These are phyloP conservation scores for Hyphopichia wangnamkhiaoensis DNA, from an alignment of 1,139 yeast species.

Conservation along the genomic window DNA sequence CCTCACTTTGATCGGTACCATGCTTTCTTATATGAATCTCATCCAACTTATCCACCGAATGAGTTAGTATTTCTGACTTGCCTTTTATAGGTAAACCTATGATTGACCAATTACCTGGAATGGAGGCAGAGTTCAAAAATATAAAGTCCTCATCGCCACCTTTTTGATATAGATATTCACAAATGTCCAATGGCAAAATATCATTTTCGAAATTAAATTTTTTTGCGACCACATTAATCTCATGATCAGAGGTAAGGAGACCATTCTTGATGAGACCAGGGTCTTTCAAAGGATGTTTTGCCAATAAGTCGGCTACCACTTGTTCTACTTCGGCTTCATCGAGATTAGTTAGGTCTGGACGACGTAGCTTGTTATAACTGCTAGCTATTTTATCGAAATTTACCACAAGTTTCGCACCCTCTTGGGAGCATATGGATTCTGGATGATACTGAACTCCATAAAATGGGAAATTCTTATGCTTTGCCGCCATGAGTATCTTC, in stretches of 20 bases:
- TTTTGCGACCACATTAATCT: constrained; percentile 6
- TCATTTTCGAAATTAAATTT: constrained; percentile 15
- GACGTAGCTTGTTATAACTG: constrained; percentile 27
- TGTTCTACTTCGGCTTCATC: background rate
- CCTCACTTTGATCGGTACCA: constrained; percentile 10
- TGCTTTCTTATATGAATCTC: constrained; percentile 20
- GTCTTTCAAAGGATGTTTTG: background rate
- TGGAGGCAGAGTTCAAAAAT: constrained; percentile 70
- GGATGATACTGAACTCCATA: constrained; percentile 98
- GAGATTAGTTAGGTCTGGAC: constrained; percentile 9
- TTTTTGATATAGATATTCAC: constrained; percentile 39
- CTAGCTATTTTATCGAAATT: constrained; percentile 65
- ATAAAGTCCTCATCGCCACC: constrained; percentile 41
- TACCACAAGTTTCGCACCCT: constrained; percentile 57
- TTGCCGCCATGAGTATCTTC: constrained; percentile 76
- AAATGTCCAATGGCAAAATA: constrained; percentile 43
- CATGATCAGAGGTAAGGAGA: constrained; percentile 1
- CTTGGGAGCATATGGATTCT: constrained; percentile 82
- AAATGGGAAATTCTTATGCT: constrained; percentile 62
- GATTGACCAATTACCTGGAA: constrained; percentile 87
- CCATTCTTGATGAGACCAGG: background rate
- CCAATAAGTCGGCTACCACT: background rate
- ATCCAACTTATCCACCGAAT: constrained; percentile 50
- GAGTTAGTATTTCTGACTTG: constrained; percentile 61
- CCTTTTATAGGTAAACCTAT: constrained; percentile 66